Conservation (phyloP, 331 rosid genomes). For the Erythrophleum ivorense region DNA sequence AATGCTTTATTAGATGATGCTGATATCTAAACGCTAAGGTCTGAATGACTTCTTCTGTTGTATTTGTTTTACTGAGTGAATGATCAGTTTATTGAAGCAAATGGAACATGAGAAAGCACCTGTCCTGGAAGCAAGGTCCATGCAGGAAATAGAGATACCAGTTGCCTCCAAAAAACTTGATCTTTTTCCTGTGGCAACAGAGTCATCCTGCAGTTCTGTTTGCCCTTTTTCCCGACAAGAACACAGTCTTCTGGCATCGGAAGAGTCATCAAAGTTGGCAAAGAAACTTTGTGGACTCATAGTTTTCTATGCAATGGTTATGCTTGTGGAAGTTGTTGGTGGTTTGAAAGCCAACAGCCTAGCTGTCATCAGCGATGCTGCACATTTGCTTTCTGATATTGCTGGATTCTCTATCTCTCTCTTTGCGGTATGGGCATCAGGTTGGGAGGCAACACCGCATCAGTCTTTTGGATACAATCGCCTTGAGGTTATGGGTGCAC, state of each 20-base stretch:
- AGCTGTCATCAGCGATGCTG: conserved; percentile 86
- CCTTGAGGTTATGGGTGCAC: conserved; percentile 95
- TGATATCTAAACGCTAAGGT: conserved; percentile 1
- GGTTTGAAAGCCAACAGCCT: conserved; percentile 90
- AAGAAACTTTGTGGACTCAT: conserved; percentile 71
- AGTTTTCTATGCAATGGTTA: conserved; percentile 63
- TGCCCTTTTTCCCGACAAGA: conserved; percentile 67
- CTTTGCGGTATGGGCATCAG: conserved; percentile 83
- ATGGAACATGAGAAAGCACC: conserved; percentile 60
- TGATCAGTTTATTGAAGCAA: conserved; percentile 37
- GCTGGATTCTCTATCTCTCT: conserved; percentile 85
- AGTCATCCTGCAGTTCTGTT: conserved; percentile 43
- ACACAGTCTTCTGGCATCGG: conserved; percentile 51
- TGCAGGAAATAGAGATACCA: conserved; percentile 56
- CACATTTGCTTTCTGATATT: conserved; percentile 85
- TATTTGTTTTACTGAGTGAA: conserved; percentile 19
- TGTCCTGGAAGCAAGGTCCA: conserved; percentile 42
- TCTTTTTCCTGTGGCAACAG: conserved; percentile 36
- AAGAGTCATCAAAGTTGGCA: conserved; percentile 61
- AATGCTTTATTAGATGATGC: conserved; percentile 1
- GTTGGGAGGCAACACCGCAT: conserved; percentile 80
- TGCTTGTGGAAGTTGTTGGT: conserved; percentile 77
- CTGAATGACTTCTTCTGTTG: conserved; percentile 30
- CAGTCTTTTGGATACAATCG: conserved; percentile 86
- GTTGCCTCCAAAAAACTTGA: conserved; percentile 41